These are phyloP conservation scores for Jaltomata sinuosa DNA, from an alignment of 257 asterid genomes.

Conservation along the genomic window DNA sequence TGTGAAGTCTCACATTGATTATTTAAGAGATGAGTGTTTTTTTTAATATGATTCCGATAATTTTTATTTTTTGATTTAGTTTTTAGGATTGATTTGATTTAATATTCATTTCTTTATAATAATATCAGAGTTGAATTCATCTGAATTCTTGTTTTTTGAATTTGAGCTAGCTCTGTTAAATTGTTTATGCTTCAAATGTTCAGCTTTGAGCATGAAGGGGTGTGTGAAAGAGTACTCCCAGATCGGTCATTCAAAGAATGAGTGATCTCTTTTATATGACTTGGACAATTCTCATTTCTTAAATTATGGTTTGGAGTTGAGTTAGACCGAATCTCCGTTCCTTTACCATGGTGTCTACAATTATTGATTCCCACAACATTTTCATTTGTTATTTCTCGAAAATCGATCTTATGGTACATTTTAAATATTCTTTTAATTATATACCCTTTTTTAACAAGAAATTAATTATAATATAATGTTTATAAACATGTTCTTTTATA, in stretches of 20 bases:
- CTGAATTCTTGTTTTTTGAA: too few species aligned
- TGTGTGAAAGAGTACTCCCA: background rate
- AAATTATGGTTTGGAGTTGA: too few species aligned
- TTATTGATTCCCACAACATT: background rate
- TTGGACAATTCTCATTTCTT: too few species aligned
- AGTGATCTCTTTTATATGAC: too few species aligned
- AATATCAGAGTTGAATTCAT: too few species aligned
- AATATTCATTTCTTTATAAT: background rate
- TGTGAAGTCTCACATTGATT: background rate
- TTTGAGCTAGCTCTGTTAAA: background rate
- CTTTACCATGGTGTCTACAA: background rate
- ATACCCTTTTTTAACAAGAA: background rate
- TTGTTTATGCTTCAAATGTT: too few species aligned
- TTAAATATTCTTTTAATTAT: background rate
- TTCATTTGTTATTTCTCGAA: background rate
- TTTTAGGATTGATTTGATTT: background rate
- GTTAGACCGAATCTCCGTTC: too few species aligned
- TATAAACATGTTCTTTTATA: background rate
- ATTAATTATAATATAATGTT: too few species aligned
- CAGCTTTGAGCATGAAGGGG: too few species aligned
- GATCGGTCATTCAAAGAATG: too few species aligned
- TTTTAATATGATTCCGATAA: background rate
- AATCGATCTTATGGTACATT: background rate
- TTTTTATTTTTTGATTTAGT: too few species aligned
- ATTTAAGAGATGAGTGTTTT: background rate